Base-by-base conservation (phyloP, 768 basidiomycete species). In the Lentinula detonsa region DNA sequence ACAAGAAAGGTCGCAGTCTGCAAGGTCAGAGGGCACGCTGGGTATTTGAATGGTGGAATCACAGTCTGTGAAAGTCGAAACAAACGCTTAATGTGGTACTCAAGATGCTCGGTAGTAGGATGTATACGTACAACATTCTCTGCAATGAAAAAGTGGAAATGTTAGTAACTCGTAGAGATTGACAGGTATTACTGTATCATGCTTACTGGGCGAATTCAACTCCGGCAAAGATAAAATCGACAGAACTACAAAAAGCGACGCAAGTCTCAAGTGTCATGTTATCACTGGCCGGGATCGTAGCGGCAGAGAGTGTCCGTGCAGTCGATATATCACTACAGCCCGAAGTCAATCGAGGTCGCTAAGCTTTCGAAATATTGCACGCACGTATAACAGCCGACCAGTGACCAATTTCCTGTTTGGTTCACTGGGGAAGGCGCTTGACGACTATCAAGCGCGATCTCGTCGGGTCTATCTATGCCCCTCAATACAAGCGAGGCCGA, bases 131-230 rank as follows among this genome's bases (percentile, higher is more conserved):
- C 78, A 78, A 69, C 78, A 79, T 72, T 79, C 78, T 70, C 68
- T 67, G 55, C 50, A 60, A 11, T 3, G 57, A 48, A 23, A 23
- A 23, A 23, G 23, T 23, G 23, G 23, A 23, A 60, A 7, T n/a
- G 31, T 49, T 58, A 0, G 46, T 53, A 8, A 63, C 18, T 46
- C 11, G 21, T 10, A 53, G 28, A 15, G 15, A 55, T 56, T 16
- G 18, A 10, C n/a, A 10, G 21, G 23, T 48, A 28, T 5, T 0
- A 33, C 15, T n/a, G 18, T 8, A 8, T 49, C 4, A 37, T 16
- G 68, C 75, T 64, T 66, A 78, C 77, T 80, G 75, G 21, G 77
- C 81, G 63, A 83, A 88, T 72, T 89, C 88, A 2, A 85, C 76
- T 6, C 88, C 88, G 11, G 87, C 84, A 61, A 80, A 85, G 60